A percentile compares a stretch with the other conserved stretches of the same genome.
Evolutionary conservation across 192 early-diverging fungal genomes (phyloP).

Genomic region (Coemansia sp.): DNA sequence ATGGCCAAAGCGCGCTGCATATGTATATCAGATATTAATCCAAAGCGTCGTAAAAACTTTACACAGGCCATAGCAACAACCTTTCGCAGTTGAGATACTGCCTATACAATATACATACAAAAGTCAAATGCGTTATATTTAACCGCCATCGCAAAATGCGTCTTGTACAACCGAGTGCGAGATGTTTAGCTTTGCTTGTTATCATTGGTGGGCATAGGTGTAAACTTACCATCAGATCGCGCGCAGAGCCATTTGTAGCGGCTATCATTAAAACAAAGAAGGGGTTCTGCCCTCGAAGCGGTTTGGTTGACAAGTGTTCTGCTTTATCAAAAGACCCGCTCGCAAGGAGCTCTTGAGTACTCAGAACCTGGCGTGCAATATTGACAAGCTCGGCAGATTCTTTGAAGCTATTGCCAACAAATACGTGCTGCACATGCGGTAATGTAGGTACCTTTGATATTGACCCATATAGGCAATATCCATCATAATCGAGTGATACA

Average conservation of each 20-base stretch:
- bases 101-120: not conserved
- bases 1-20: constrained; percentile 21
- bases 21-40: constrained; percentile 29
- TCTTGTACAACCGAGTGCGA: too few relatives aligned
- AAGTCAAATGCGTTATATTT: too few relatives aligned
- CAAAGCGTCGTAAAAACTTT: constrained; percentile 44
- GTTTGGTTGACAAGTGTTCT: not conserved
- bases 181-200: not conserved
- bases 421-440: constrained; percentile 37
- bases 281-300: constrained; percentile 16
- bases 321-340: not conserved
- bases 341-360: constrained; percentile 17
- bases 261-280: constrained; percentile 36
- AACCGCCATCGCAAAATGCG: too few relatives aligned
- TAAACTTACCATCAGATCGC: not conserved
- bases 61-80: constrained; percentile 28
- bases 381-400: constrained; percentile 20
- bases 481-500: constrained; percentile 27
- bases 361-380: constrained; percentile 18
- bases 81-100: not conserved
- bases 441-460: constrained; percentile 30
- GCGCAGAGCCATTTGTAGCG: not conserved
- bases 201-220: not conserved
- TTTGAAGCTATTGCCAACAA: constrained; percentile 13
- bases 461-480: constrained; percentile 30